Evolutionary conservation across 345 rosid species (phyloP), one percentile per base, ranked within the genome.

Genomic region (Corchorus capsularis): DNA sequence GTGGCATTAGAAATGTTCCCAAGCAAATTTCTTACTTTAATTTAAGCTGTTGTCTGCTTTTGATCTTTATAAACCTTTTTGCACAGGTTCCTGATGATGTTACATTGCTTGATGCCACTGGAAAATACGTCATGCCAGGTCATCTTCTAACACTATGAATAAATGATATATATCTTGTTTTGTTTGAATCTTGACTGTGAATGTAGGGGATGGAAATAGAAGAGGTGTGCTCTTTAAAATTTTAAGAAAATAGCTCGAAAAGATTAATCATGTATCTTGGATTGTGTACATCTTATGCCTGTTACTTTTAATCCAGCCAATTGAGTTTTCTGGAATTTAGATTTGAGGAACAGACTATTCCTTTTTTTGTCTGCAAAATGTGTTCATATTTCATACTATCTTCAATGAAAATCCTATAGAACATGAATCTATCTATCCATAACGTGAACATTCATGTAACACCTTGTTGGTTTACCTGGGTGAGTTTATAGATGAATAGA

Each of bases 121-220:
- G 99, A 75, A 93, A 92, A 79, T 92, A 77, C 84, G 97, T 96
- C 80, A 93, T 96, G 95, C 99, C 98, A 84, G 97, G 99, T 96
- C 80, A 69, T 60, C 47, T 66, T 57, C 62, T 73, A 52, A 6
- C 34, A 34, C 17, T 32, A 10, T 52, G 34, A 57, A 50, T 60
- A 59, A 27, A 57, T 41, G 70, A 14, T 60, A 3, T 17, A 45
- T 72, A 7, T 34, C 7, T 45, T 7, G 10, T 8, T 45, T 6
- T 37, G 52, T 8, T 1, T 22, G 43, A 72, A 72, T 56, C 57
- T 72, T 43, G 57, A 72, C 22, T 19, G 8, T 56, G 35, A 41
- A 56, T 69, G 16, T 63, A 37, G 8, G 9, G 14, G 60, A 52
- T 27, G 45, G 27, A 69, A 32, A 45, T 6, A 45, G 8, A 6